Conservation (phyloP, 2,329 filamentous ascomycete species). For the Stagonosporopsis vannaccii region DNA sequence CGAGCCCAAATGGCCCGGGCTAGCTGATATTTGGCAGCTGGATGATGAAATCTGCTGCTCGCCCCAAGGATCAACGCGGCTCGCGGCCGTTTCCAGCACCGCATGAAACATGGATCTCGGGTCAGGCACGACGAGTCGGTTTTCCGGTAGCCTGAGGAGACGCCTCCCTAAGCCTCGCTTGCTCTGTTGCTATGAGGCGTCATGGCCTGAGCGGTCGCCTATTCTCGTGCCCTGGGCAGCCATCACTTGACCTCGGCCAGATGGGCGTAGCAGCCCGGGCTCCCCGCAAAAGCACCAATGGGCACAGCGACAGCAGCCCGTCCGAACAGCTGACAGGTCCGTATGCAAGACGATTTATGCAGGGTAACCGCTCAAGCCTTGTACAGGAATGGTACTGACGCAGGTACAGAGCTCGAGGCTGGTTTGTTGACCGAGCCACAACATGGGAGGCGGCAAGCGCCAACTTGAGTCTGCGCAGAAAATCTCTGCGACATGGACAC, state of each 20-base stretch:
- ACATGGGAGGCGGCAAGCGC: neutral
- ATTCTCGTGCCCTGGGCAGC: neutral
- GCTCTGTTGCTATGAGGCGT: conserved; percentile 7
- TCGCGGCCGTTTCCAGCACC: conserved; percentile 7
- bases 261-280: neutral
- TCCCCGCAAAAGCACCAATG: conserved; percentile 19
- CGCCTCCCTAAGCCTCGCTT: conserved; percentile 3
- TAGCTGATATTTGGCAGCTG: conserved; percentile 10
- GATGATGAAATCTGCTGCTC: conserved; percentile 12
- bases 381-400: conserved; percentile 17
- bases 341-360: conserved; percentile 23
- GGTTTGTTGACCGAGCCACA: neutral
- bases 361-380: conserved; percentile 18
- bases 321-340: conserved; percentile 19
- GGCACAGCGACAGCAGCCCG: conserved; percentile 16
- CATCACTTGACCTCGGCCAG: neutral
- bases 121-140: conserved; percentile 1
- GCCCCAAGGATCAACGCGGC: conserved; percentile 17
- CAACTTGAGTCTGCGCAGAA: neutral
- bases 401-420: conserved; percentile 19
- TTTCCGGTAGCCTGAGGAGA: conserved; percentile 11
- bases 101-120: conserved; percentile 9
- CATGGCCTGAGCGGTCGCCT: conserved; percentile 3
- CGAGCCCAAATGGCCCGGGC: conserved; percentile 5
- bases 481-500: neutral